Conservation (phyloP, 768 basidiomycete species). For the Pleurotus platypus region DNA sequence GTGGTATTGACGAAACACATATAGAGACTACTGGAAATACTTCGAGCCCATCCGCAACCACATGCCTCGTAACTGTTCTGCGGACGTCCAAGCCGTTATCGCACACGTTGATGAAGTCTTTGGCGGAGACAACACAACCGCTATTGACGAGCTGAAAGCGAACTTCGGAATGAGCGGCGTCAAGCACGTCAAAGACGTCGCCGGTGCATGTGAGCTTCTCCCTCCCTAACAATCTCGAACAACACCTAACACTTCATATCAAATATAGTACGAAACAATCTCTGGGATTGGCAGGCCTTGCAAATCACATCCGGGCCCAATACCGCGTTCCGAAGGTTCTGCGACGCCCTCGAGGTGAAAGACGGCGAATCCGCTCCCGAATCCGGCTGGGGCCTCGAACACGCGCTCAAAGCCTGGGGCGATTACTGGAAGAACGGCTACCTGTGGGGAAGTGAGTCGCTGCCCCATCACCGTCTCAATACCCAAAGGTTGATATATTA, state of each 20-base stretch:
- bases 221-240: slow-evolving; percentile 14
- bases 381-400: slow-evolving; percentile 58
- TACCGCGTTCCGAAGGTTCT: slow-evolving; percentile 53
- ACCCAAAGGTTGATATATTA: not conserved
- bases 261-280: slow-evolving; percentile 48
- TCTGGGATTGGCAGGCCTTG: slow-evolving; percentile 70
- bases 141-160: slow-evolving; percentile 54
- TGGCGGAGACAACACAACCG: slow-evolving; percentile 33
- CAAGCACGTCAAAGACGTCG: slow-evolving; percentile 63
- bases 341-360: slow-evolving; percentile 65
- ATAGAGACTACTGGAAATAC: slow-evolving; percentile 63
- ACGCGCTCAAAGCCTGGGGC: slow-evolving; percentile 60
- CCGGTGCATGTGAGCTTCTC: slow-evolving; percentile 43
- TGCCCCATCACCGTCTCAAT: not conserved
- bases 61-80: slow-evolving; percentile 62
- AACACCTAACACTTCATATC: slow-evolving; percentile 17
- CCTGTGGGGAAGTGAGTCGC: slow-evolving; percentile 39
- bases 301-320: slow-evolving; percentile 45
- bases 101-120: slow-evolving; percentile 58
- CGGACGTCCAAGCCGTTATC: slow-evolving; percentile 64
- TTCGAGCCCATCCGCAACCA: slow-evolving; percentile 66
- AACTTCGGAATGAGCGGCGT: slow-evolving; percentile 54
- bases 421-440: slow-evolving; percentile 52
- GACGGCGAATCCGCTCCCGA: slow-evolving; percentile 45
- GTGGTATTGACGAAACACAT: too few relatives aligned